A percentile compares a stretch with the other conserved stretches of the same genome.
These are phyloP conservation scores for Jackrogersella minutella DNA, from an alignment of 495 filamentous ascomycete species.

Conservation along the genomic window DNA sequence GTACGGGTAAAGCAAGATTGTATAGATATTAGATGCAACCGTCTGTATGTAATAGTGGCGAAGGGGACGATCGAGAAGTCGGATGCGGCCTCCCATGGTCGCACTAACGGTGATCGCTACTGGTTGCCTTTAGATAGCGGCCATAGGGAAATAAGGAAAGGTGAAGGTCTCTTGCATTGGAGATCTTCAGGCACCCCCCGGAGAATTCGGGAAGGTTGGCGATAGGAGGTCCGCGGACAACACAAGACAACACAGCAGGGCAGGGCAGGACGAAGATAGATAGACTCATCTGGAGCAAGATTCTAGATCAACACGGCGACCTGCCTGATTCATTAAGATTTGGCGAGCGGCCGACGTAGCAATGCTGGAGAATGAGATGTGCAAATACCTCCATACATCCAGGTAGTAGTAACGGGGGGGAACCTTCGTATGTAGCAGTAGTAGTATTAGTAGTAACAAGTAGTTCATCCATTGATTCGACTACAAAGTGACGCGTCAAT, in stretches of 20 bases:
- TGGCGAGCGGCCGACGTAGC: constrained; percentile 23
- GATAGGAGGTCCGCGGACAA: constrained; percentile 34
- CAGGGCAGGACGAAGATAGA: no score
- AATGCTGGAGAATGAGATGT: constrained; percentile 17
- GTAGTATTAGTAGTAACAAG: constrained; percentile 14
- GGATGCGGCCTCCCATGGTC: constrained; percentile 31
- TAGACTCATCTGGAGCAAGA: constrained; percentile 14
- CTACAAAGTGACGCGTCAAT: constrained; percentile 37
- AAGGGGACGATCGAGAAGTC: constrained; percentile 22
- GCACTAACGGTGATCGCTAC: constrained; percentile 29
- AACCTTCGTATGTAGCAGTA: constrained; percentile 26
- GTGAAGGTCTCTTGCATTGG: constrained; percentile 41
- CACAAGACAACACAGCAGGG: no score
- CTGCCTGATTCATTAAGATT: constrained; percentile 33
- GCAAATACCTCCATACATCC: no score
- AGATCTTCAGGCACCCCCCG: constrained; percentile 46
- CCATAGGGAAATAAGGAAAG: constrained; percentile 5
- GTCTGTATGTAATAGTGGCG: constrained; percentile 15
- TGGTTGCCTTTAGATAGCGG: constrained; percentile 16
- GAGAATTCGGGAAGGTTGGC: constrained; percentile 42
- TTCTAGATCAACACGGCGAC: constrained; percentile 37
- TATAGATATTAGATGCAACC: constrained; percentile 30
- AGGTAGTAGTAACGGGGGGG: no score
- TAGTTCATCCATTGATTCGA: constrained; percentile 9
- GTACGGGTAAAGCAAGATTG: constrained; percentile 19